Evolutionary conservation across 2,329 filamentous ascomycete species (phyloP).

Genomic region (Trichocomaceae sp.): DNA sequence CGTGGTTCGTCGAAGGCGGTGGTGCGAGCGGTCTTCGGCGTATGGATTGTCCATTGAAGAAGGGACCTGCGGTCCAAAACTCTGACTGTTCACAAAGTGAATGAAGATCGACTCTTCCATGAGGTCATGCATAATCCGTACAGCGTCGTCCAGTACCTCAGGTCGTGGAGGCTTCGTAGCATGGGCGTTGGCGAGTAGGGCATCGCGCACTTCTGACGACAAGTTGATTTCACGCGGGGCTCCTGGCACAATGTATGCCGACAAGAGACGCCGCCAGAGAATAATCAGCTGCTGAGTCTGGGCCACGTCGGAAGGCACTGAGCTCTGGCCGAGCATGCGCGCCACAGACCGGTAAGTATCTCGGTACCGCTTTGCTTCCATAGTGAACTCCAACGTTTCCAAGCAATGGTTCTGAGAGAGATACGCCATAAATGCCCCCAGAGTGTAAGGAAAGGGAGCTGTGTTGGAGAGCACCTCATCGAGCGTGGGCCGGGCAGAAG

Average conservation of each 20-base stretch:
- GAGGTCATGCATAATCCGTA: constrained; percentile 83
- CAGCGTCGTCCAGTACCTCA: constrained; percentile 69
- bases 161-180: constrained; percentile 62
- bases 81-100: constrained; percentile 72
- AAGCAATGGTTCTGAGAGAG: constrained; percentile 95
- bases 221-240: constrained; percentile 86
- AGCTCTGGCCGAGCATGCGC: constrained; percentile 42
- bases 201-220: constrained; percentile 75
- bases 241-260: constrained; percentile 82
- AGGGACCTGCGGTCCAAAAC: constrained; percentile 42
- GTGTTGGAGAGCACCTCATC: constrained; percentile 82
- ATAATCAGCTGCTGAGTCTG: constrained; percentile 65
- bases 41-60: constrained; percentile 40
- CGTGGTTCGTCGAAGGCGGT: constrained; percentile 10
- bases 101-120: constrained; percentile 97
- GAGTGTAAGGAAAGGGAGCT: constrained; percentile 80
- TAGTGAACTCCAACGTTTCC: constrained; percentile 92
- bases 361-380: constrained; percentile 83
- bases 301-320: constrained; percentile 46
- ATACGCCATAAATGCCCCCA: constrained; percentile 92
- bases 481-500: constrained; percentile 60
- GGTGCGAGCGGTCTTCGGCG: constrained; percentile 24
- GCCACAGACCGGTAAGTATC: constrained; percentile 57
- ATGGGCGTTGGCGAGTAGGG: constrained; percentile 60
- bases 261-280: constrained; percentile 80